phyloP scores from a whole-genome alignment of 2,329 filamentous ascomycete species.

The Aspergillus luchuensis region DNA sequence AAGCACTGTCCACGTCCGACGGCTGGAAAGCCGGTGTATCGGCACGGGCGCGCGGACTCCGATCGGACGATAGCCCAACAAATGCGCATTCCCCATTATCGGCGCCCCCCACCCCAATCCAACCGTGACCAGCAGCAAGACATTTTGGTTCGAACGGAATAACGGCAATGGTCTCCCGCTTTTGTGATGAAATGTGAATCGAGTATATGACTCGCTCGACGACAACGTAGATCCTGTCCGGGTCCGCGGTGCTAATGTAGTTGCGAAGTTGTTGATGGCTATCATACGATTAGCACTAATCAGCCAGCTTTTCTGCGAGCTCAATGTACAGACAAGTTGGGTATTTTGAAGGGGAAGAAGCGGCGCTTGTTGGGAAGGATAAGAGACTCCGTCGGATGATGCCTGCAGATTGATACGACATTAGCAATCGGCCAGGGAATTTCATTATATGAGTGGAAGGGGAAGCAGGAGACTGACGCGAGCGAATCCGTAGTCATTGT shows the following conservation, averaged over 20 bases:
- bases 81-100: conserved; percentile 85
- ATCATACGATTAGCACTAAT: conserved; percentile 22
- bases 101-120: conserved; percentile 83
- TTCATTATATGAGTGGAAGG: background rate
- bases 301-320: background rate
- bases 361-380: conserved; percentile 63
- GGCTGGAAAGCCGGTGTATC: conserved; percentile 39
- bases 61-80: conserved; percentile 59
- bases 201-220: conserved; percentile 72
- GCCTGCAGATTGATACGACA: conserved; percentile 46
- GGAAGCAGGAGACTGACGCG: conserved; percentile 32
- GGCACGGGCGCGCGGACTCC: conserved; percentile 40
- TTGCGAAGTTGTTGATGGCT: conserved; percentile 68
- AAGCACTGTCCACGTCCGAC: conserved; percentile 58
- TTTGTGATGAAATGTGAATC: conserved; percentile 68
- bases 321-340: conserved; percentile 60
- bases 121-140: conserved; percentile 80
- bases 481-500: conserved; percentile 48
- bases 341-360: conserved; percentile 68
- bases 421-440: conserved; percentile 17
- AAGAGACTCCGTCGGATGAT: conserved; percentile 66
- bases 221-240: conserved; percentile 82
- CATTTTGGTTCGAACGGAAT: conserved; percentile 77
- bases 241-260: conserved; percentile 78
- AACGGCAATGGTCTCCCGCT: conserved; percentile 71